A percentile compares a stretch with the other conserved stretches of the same genome.
phyloP scores from a whole-genome alignment of 1,139 yeast genomes.

The Suhomyces bokatorum region DNA sequence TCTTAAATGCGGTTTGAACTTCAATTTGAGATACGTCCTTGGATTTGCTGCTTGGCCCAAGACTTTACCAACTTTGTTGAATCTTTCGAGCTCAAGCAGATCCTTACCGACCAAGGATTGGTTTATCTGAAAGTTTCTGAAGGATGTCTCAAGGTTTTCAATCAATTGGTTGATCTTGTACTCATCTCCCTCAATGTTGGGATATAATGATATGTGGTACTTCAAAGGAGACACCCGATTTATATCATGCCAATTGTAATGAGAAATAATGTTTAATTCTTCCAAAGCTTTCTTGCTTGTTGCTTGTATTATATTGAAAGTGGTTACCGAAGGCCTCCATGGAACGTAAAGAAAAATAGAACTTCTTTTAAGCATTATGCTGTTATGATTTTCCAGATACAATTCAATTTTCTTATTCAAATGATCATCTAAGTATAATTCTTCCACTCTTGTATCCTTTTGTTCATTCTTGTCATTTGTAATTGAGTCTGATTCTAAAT shows the following conservation, averaged over 20 bases:
- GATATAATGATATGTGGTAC: constrained; percentile 20
- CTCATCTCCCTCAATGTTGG: constrained; percentile 17
- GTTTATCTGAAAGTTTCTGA: constrained; percentile 8
- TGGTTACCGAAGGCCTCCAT: constrained; percentile 18
- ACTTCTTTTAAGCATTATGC: constrained; percentile 12
- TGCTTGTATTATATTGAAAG: constrained; percentile 5
- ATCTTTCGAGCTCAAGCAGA: constrained; percentile 7
- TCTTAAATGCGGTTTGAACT: constrained; percentile 10
- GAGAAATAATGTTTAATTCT: constrained; percentile 1
- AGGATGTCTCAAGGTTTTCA: constrained; percentile 11
- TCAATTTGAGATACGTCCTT: constrained; percentile 10
- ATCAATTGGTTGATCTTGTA: constrained; percentile 14
- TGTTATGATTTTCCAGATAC: constrained; percentile 18
- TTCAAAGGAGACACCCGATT: constrained; percentile 5
- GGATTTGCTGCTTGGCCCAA: constrained; percentile 9
- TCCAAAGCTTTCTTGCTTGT: constrained; percentile 1
- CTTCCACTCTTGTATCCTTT: no score
- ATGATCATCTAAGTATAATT: not conserved
- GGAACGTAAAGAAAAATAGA: constrained; percentile 19
- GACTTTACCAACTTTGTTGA: constrained; percentile 5
- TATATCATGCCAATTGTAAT: constrained; percentile 13
- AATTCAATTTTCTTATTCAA: constrained; percentile 2
- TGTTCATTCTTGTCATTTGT: not conserved
- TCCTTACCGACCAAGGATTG: constrained; percentile 8
- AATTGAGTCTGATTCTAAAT: not conserved